These are phyloP conservation scores for Cyphellophora attinorum DNA, from an alignment of 2,329 filamentous ascomycete species.

Conservation along the genomic window DNA sequence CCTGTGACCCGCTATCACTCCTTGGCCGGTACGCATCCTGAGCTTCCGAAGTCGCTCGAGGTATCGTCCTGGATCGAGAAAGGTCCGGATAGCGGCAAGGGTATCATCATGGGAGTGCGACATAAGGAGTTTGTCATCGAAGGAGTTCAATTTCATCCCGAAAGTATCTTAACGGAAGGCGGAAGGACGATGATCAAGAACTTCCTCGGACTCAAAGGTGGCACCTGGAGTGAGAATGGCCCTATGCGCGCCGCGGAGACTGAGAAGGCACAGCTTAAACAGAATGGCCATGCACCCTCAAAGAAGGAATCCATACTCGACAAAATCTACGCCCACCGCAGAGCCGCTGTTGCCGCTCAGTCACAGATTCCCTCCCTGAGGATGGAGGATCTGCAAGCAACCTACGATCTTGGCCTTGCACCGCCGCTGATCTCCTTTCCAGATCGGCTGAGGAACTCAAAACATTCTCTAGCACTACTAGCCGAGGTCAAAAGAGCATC, in stretches of 20 bases:
- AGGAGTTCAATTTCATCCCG: conserved; percentile 94
- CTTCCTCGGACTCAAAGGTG: conserved; percentile 77
- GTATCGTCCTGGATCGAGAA: conserved; percentile 81
- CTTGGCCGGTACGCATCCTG: conserved; percentile 80
- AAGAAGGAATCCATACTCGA: conserved; percentile 82
- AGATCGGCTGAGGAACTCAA: conserved; percentile 66
- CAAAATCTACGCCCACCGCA: conserved; percentile 78
- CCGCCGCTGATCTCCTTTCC: conserved; percentile 77
- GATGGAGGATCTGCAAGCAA: conserved; percentile 71
- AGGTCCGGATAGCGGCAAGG: conserved; percentile 64
- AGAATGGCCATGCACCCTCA: conserved; percentile 15
- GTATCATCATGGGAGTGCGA: conserved; percentile 91
- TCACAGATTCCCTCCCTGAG: conserved; percentile 79
- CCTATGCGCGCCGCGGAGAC: conserved; percentile 9
- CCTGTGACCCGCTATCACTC: conserved; percentile 95
- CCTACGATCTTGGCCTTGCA: conserved; percentile 74
- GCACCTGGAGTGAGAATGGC: conserved; percentile 58
- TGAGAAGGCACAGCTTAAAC: conserved; percentile 7
- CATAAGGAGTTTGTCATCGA: conserved; percentile 89
- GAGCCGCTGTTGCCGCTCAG: conserved; percentile 65
- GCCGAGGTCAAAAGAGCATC: conserved; percentile 96
- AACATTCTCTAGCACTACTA: conserved; percentile 85
- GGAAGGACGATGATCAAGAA: conserved; percentile 87
- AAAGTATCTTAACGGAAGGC: conserved; percentile 87
- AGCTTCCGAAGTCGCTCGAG: conserved; percentile 75